These are phyloP conservation scores for Hymenoscyphus occultus DNA, from an alignment of 2,329 filamentous ascomycete genomes.

Conservation along the genomic window DNA sequence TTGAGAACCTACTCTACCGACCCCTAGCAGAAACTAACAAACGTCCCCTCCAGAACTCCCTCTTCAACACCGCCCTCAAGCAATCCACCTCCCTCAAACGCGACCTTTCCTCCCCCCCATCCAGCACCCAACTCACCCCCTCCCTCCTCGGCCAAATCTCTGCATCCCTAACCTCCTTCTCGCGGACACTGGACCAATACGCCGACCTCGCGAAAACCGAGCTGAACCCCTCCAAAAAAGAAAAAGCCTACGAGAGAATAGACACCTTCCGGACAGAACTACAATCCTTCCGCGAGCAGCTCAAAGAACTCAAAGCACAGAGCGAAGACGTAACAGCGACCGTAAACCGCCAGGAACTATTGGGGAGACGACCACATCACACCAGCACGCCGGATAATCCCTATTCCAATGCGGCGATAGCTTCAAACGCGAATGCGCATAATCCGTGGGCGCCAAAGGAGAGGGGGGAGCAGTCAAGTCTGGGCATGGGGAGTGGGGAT, in stretches of 20 bases:
- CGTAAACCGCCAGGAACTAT: slow-evolving; percentile 71
- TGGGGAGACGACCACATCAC: slow-evolving; percentile 83
- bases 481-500: slow-evolving; percentile 55
- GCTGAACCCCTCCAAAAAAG: slow-evolving; percentile 84
- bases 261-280: slow-evolving; percentile 84
- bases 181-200: slow-evolving; percentile 92
- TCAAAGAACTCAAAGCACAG: slow-evolving; percentile 73
- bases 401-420: slow-evolving; percentile 61
- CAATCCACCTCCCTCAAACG: slow-evolving; percentile 77
- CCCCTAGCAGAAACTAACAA: slow-evolving; percentile 13
- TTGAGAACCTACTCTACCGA: not conserved
- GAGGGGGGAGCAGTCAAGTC: slow-evolving; percentile 19
- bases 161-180: slow-evolving; percentile 75
- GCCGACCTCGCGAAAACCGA: slow-evolving; percentile 80
- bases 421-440: slow-evolving; percentile 19
- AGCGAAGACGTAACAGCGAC: slow-evolving; percentile 70
- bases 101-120: slow-evolving; percentile 69
- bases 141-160: slow-evolving; percentile 71
- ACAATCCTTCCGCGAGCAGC: slow-evolving; percentile 71
- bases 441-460: slow-evolving; percentile 34
- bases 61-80: slow-evolving; percentile 83
- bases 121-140: slow-evolving; percentile 53
- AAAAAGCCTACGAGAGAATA: slow-evolving; percentile 82
- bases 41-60: slow-evolving; percentile 60
- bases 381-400: slow-evolving; percentile 84